Evolutionary conservation across 768 basidiomycete genomes (phyloP), one percentile per base, ranked within the genome.

Genomic region (Tulasnella sp.): DNA sequence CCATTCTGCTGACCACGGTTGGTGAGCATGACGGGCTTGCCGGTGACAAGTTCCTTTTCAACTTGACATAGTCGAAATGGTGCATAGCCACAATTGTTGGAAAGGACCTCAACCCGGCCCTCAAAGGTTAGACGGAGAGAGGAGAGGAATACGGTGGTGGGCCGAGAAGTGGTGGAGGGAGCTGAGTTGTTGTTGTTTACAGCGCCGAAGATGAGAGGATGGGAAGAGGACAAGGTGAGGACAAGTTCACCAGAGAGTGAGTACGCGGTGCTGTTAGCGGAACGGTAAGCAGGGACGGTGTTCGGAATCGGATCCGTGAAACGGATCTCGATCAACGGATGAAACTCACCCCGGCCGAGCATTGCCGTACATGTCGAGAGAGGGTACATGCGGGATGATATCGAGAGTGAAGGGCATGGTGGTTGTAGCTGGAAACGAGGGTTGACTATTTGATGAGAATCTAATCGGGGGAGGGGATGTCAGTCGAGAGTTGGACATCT

Each of bases 221-320:
- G 59, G 14, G 81, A 70, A 0, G 84, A 74, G 2, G 77, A 71
- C 31, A 92, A 63, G 0, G 80, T 74, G 52, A 94, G 70, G 21
- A 79, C 72, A 19, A 94, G 72, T 66, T 90, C 77, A 2, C 91
- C 92, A 7, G 89, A 84, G 42, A 96, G 75, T 8, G 92, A 93
- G 68, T 91, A 94, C 1, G 81, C 81, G 57, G 85, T 82, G 58
- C 91, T 96, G 62, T 3, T n/a, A n/a, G n/a, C n/a, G n/a, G n/a
- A n/a, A n/a, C n/a, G n/a, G n/a, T 9, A 42, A 31, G 25, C 37
- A 27, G 19, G 46, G 2, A 12, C 55, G 64, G 49, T 11, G 31
- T 25, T 35, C 23, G 19, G 25, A 21, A 9, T 60, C 40, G 29
- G 7, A n/a, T 2, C 17, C 3, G 15, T 21, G 36, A 54, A 31